Conservation (phyloP, 2,329 filamentous ascomycete species). For the Microdochium bolleyi region DNA sequence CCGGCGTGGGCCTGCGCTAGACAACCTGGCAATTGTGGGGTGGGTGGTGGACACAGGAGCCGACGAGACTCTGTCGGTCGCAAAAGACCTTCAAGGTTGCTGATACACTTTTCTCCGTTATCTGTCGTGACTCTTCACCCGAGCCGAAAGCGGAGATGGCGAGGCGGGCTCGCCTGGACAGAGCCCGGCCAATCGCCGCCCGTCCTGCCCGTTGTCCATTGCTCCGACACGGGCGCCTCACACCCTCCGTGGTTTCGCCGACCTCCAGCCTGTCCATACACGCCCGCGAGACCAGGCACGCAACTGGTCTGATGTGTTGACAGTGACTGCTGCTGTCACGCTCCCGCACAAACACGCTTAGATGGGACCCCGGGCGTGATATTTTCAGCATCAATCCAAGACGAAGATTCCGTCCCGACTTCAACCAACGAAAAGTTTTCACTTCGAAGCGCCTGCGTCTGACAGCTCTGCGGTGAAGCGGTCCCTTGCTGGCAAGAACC, state of each 20-base stretch:
- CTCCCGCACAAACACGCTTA: background rate
- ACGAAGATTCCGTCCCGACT: background rate
- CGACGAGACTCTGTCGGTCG: too few species aligned
- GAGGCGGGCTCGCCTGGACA: background rate
- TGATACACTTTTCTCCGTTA: background rate
- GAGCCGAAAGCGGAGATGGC: background rate
- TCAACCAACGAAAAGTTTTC: background rate
- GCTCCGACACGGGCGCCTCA: background rate
- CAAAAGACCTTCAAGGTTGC: too few species aligned
- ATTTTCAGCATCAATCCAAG: background rate
- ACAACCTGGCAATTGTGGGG: too few species aligned
- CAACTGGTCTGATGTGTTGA: background rate
- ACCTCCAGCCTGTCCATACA: background rate
- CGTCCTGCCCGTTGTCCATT: background rate
- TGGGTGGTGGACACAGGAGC: too few species aligned
- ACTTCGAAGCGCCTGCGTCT: background rate
- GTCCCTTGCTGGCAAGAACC: background rate
- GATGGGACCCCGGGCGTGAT: background rate
- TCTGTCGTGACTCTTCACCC: background rate
- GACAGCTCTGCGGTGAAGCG: background rate
- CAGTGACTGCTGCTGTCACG: background rate
- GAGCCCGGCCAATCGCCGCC: background rate
- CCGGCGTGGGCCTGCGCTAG: too few species aligned
- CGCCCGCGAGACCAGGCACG: background rate
- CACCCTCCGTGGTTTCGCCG: background rate